These are phyloP conservation scores for Hypericum androsaemum DNA, from an alignment of 345 rosid genomes.

Conservation along the genomic window DNA sequence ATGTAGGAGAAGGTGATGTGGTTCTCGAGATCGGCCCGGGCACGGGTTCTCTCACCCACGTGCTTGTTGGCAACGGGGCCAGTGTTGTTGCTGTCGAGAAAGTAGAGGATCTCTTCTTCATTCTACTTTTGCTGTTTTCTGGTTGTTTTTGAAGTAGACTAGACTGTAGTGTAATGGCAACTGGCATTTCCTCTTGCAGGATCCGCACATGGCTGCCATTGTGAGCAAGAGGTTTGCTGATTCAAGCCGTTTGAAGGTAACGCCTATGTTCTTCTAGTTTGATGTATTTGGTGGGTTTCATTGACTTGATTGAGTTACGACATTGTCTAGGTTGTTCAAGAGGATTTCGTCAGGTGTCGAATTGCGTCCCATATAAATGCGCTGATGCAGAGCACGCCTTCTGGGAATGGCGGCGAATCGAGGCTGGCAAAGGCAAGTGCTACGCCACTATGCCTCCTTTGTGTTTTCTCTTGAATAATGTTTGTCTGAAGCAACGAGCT, in stretches of 20 bases:
- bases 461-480: background rate
- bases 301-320: background rate
- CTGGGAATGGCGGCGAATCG: conserved; percentile 15
- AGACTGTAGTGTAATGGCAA: background rate
- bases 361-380: conserved; percentile 54
- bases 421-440: conserved; percentile 53
- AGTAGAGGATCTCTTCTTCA: conserved; percentile 23
- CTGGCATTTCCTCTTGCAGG: conserved; percentile 30
- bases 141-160: background rate
- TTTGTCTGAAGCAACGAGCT: background rate
- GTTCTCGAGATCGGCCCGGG: conserved; percentile 95
- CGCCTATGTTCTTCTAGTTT: background rate
- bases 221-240: conserved; percentile 58
- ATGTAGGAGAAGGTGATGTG: conserved; percentile 60
- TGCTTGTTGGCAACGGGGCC: conserved; percentile 56
- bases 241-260: conserved; percentile 49
- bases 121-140: background rate
- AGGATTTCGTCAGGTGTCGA: conserved; percentile 72
- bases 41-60: conserved; percentile 83
- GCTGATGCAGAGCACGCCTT: conserved; percentile 29
- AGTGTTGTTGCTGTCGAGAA: conserved; percentile 74
- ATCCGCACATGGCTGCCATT: conserved; percentile 72
- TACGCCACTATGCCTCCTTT: background rate
- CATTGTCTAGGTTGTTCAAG: conserved; percentile 58
- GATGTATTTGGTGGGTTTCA: background rate